Conservation (phyloP, 352 stramenopile genomes). For the Pythium utonaiense region DNA sequence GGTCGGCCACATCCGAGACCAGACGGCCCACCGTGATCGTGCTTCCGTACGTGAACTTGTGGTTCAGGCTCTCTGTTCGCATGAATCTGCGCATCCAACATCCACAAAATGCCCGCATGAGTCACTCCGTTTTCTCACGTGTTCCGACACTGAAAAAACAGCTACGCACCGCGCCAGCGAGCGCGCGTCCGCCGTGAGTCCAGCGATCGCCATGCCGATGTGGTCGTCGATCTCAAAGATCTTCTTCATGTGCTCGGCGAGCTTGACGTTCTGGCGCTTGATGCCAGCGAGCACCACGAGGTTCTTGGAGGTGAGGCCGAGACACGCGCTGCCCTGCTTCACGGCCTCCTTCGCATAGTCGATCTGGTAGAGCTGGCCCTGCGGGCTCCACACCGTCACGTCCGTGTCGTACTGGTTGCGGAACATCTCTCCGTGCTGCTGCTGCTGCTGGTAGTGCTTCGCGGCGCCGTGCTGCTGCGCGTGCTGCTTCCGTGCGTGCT, state of each 20-base stretch:
- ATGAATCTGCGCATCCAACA: constrained; percentile 70
- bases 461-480: too few relatives aligned
- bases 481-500: constrained; percentile 7
- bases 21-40: constrained; percentile 92
- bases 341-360: constrained; percentile 96
- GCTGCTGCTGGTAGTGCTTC: too few relatives aligned
- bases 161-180: constrained; percentile 79
- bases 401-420: constrained; percentile 99
- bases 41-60: constrained; percentile 99
- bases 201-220: constrained; percentile 97
- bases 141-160: too few relatives aligned
- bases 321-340: constrained; percentile 94
- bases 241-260: constrained; percentile 98
- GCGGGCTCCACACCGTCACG: constrained; percentile 98
- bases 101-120: too few relatives aligned
- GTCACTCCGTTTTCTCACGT: not conserved
- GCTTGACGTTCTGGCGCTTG: constrained; percentile 81
- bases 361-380: constrained; percentile 98
- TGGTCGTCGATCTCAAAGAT: constrained; percentile 99
- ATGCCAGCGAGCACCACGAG: constrained; percentile 92
- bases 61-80: constrained; percentile 98
- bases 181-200: constrained; percentile 96
- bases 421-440: constrained; percentile 92
- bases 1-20: constrained; percentile 97
- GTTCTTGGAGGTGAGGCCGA: constrained; percentile 93